Conservation (phyloP, 1,139 yeast genomes). For the Suhomyces chickasaworum region DNA sequence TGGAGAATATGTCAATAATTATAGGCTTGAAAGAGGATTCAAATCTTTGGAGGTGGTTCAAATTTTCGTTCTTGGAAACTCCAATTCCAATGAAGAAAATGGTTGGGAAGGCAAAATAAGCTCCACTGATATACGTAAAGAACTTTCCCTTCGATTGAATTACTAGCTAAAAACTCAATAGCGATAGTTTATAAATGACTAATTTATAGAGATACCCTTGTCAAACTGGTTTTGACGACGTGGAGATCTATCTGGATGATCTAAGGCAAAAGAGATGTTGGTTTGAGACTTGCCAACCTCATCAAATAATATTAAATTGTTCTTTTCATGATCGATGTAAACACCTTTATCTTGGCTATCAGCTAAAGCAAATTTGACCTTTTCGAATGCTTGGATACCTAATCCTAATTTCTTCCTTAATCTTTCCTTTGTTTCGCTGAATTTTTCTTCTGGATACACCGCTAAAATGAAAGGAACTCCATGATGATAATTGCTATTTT, state of each 20-base stretch:
- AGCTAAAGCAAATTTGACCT: slow-evolving; percentile 65
- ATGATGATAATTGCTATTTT: slow-evolving; percentile 69
- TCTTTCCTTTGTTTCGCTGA: slow-evolving; percentile 66
- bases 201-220: slow-evolving; percentile 60
- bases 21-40: slow-evolving; percentile 60
- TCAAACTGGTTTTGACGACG: slow-evolving; percentile 51
- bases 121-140: slow-evolving; percentile 60
- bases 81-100: slow-evolving; percentile 42
- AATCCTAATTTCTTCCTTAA: slow-evolving; percentile 70
- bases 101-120: slow-evolving; percentile 75
- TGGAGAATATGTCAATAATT: slow-evolving; percentile 68
- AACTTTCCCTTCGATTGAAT: not conserved
- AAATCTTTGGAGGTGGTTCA: slow-evolving; percentile 54
- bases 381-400: slow-evolving; percentile 77
- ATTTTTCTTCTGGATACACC: slow-evolving; percentile 63
- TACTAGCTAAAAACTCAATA: too few species aligned
- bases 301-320: slow-evolving; percentile 56
- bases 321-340: slow-evolving; percentile 53
- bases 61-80: slow-evolving; percentile 69
- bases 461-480: slow-evolving; percentile 88
- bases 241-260: slow-evolving; percentile 77
- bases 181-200: slow-evolving; percentile 9
- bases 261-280: slow-evolving; percentile 63
- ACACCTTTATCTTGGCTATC: slow-evolving; percentile 44
- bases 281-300: slow-evolving; percentile 46